These are phyloP conservation scores for Metschnikowia kofuensis DNA, from an alignment of 805 yeast species.

Conservation along the genomic window DNA sequence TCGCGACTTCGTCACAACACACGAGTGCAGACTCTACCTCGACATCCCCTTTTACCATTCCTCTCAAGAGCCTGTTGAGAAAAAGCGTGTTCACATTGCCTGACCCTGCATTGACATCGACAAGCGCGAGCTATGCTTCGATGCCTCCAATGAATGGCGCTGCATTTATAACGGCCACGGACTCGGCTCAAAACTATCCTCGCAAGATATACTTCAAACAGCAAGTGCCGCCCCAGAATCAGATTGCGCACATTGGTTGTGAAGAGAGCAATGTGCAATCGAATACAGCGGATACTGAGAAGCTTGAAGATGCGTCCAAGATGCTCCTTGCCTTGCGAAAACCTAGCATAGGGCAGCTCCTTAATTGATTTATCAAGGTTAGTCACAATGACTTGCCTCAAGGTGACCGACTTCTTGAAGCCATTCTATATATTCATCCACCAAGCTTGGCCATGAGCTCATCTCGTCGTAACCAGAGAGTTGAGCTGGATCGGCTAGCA, in stretches of 20 bases:
- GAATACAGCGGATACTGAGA: constrained; percentile 12
- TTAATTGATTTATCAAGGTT: constrained; percentile 23
- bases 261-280: constrained; percentile 13
- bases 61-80: constrained; percentile 21
- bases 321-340: constrained; percentile 39
- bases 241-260: constrained; percentile 15
- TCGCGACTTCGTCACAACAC: not conserved
- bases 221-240: constrained; percentile 25
- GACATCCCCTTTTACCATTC: constrained; percentile 28
- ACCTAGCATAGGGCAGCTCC: constrained; percentile 39
- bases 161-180: not conserved
- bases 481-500: constrained; percentile 43
- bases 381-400: not conserved
- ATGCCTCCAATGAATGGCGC: not conserved
- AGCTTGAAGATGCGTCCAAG: constrained; percentile 33
- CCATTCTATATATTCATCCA: constrained; percentile 79
- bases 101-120: constrained; percentile 32
- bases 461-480: constrained; percentile 66
- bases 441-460: constrained; percentile 89
- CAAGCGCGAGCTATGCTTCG: not conserved
- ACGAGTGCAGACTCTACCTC: constrained; percentile 17
- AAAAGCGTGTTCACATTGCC: constrained; percentile 30
- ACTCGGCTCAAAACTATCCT: constrained; percentile 15
- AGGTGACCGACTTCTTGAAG: constrained; percentile 28
- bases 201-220: constrained; percentile 30